These are phyloP conservation scores for Tetrastigma voinierianum DNA, from an alignment of 164 flowering plant genomes.

Conservation along the genomic window DNA sequence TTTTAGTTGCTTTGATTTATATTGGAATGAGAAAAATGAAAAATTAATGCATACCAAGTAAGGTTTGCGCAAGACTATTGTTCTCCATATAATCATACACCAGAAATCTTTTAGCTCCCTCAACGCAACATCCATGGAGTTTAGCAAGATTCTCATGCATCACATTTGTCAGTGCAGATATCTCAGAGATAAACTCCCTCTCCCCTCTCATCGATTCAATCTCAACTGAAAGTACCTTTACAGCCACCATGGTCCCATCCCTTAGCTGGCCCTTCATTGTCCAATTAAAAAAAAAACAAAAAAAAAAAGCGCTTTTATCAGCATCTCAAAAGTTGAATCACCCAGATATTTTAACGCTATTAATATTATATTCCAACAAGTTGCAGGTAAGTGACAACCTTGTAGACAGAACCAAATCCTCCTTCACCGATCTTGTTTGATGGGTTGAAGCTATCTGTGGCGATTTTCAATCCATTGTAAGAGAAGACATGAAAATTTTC, in stretches of 20 bases:
- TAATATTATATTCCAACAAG: neutral
- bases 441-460: conserved; percentile 35
- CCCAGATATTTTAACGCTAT: neutral
- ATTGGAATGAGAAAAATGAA: neutral
- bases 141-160: conserved; percentile 52
- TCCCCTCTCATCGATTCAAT: conserved; percentile 55
- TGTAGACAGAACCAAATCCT: conserved; percentile 51
- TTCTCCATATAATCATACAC: conserved; percentile 67
- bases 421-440: conserved; percentile 61
- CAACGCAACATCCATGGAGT: conserved; percentile 50
- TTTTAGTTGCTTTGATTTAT: no score
- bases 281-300: conserved; percentile 8
- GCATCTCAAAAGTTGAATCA: neutral
- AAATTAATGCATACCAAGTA: conserved; percentile 37
- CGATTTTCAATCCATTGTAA: conserved; percentile 36
- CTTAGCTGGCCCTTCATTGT: conserved; percentile 42
- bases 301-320: neutral
- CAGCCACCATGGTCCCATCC: conserved; percentile 46
- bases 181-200: conserved; percentile 54
- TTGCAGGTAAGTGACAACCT: conserved; percentile 26
- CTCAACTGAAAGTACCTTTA: conserved; percentile 52
- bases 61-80: conserved; percentile 39
- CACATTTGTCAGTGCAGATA: conserved; percentile 41
- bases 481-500: conserved; percentile 27
- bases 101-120: conserved; percentile 41